Base-by-base conservation (phyloP, 352 stramenopile species). In the Phytophthora boehmeriae region DNA sequence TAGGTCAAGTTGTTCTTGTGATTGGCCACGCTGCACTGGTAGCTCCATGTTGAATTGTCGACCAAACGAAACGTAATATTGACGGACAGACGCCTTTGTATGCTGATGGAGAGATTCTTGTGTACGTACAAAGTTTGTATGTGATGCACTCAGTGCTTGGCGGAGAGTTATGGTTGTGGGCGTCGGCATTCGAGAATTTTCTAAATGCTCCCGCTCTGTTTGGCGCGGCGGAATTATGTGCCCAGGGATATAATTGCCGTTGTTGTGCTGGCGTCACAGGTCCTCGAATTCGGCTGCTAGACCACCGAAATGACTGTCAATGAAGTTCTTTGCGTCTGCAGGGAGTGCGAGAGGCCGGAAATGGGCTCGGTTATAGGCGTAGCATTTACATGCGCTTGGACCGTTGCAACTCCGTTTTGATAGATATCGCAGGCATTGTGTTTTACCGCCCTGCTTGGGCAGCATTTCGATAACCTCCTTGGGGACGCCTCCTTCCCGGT, bases 391-490 rank as follows among this genome's bases (percentile, higher is more conserved):
- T 13, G 34, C 41, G 4, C 30, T 6, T 5, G 49, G 58, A 4
- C 58, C 58, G 0, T 11, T 39, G 17, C 42, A 57, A 4, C 48
- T 49, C 5, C 54, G 54, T 44, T 54, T 59, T 0, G 49, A 66
- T 3, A 66, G 5, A 10, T 51, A 59, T 6, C 49, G 32, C 58
- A 66, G 59, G 34, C 49, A 66, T 8, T 59, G 10, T 13, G 25
- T 22, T 16, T 54, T 65, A 8, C 22, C 27, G 8, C 48, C 47
- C 10, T 65, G 57, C 25, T 59, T 66, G 1, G 41, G 58, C 3
- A 64, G 2, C 20, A 58, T 10, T 0, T 25, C 28, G 5, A 35
- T 6, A 4, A 59, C 9, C 2, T 50, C 41, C 1, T 8, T 39
- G 3, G 48, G 48, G 6, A 59, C 41, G n/a, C n/a, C n/a, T n/a